A percentile compares a stretch with the other conserved stretches of the same genome.
phyloP scores from a whole-genome alignment of 2,329 filamentous ascomycete species.

The Hypoxylon sp. region DNA sequence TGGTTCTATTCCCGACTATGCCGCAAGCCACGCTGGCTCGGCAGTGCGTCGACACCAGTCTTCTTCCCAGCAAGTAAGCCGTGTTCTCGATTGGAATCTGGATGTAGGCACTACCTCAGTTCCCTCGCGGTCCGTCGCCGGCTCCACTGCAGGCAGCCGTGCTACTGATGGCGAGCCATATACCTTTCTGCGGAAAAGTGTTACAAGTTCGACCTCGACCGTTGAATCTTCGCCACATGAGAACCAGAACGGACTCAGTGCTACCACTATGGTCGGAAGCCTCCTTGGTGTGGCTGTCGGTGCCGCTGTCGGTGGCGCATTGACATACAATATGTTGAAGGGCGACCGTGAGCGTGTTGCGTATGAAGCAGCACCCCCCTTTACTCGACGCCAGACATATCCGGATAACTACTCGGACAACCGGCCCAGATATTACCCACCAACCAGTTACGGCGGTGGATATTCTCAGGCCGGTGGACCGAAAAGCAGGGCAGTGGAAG shows the following conservation, averaged over 20 bases:
- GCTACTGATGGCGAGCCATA: constrained; percentile 46
- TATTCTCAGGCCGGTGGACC: constrained; percentile 53
- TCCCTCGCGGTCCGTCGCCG: constrained; percentile 43
- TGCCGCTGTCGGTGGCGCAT: constrained; percentile 72
- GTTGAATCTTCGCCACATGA: constrained; percentile 50
- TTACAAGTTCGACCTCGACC: constrained; percentile 56
- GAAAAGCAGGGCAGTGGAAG: constrained; percentile 53
- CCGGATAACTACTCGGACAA: constrained; percentile 56
- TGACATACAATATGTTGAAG: constrained; percentile 78
- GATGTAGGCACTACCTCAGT: constrained; percentile 55
- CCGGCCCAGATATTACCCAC: constrained; percentile 55
- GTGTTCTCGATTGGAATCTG: constrained; percentile 65
- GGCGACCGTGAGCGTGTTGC: constrained; percentile 62
- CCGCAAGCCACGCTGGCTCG: constrained; percentile 53
- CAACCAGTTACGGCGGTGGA: constrained; percentile 55
- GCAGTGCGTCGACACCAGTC: constrained; percentile 55
- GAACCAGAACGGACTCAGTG: constrained; percentile 53
- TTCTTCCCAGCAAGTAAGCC: constrained; percentile 57
- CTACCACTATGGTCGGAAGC: constrained; percentile 78
- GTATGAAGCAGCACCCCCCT: constrained; percentile 54
- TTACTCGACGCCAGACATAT: constrained; percentile 62
- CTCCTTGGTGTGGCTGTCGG: constrained; percentile 80
- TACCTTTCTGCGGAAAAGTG: constrained; percentile 51
- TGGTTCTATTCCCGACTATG: constrained; percentile 57
- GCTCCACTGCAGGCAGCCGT: constrained; percentile 44